Evolutionary conservation across 2,329 filamentous ascomycete genomes (phyloP), one percentile per base, ranked within the genome.

Genomic region (Aspergillus cejpii): DNA sequence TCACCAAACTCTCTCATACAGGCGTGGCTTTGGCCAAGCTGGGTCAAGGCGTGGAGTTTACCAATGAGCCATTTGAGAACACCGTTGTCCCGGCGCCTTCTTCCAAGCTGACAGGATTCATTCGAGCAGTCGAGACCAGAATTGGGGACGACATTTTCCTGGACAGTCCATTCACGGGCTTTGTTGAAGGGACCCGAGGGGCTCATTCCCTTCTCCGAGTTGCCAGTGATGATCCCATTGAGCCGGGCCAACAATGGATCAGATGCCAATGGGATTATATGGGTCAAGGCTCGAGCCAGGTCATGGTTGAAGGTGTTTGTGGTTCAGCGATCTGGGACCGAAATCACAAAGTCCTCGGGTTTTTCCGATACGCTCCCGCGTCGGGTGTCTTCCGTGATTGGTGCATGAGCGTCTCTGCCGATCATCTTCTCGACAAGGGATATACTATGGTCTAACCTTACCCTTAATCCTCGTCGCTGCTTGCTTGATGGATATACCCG

Each of bases 291-390:
- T 44, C 44, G 4, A 23, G 23, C 5, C 2, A 33, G 1, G 15
- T 11, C 6, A 19, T 46, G 2, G 28, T 27, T 14, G 47, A 49
- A 41, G 51, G 51, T 6, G 29, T 34, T 11, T 47, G 47, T 36
- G 49, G 49, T 1, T 50, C 45, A 6, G 41, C 43, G 1, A 42
- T 52, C 12, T 52, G 45, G 47, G 28, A 41, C n/a, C 12, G 34
- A 1, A 21, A 48, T 39, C 14, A 40, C n/a, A 38, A 48, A 6
- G 43, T 54, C 3, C 21, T 50, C 3, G 47, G 47, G 7, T 49
- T 52, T 37, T 54, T 50, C 28, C 28, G 44, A 29, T 51, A 51
- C 37, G 49, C 47, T 7, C 50, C 50, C 2, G 11, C 14, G 15
- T 47, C 45, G 2, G 45, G 47, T 2, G 12, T 29, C 11, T 49